A percentile compares a stretch with the other conserved stretches of the same genome.
These are phyloP conservation scores for Colletotrichum agaves DNA, from an alignment of 2,329 filamentous ascomycete genomes.

Conservation along the genomic window DNA sequence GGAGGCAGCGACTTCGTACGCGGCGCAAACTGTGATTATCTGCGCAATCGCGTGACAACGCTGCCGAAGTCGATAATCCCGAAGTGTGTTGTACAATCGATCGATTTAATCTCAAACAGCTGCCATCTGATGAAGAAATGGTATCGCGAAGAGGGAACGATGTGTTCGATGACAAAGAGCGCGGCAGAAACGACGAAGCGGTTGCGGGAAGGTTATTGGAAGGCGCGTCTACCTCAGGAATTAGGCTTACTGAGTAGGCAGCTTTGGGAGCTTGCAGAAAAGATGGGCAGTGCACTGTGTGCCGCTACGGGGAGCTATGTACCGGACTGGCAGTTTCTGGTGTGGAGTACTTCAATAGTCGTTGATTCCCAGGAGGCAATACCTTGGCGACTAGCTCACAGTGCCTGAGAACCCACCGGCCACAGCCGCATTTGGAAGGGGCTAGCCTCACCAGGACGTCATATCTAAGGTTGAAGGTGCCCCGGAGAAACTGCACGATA, in stretches of 20 bases:
- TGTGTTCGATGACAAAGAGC: slow-evolving; percentile 23
- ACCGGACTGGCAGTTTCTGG: neutral
- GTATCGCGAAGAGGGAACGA: neutral
- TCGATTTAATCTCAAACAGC: neutral
- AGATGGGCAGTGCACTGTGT: slow-evolving; percentile 4
- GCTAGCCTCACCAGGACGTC: slow-evolving; percentile 23
- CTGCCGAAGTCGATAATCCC: neutral
- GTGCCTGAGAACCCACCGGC: slow-evolving; percentile 8
- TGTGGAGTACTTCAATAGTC: neutral
- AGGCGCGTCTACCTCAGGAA: slow-evolving; percentile 17
- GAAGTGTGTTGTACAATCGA: neutral
- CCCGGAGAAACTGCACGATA: no score
- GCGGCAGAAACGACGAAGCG: slow-evolving; percentile 4
- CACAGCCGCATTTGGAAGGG: slow-evolving; percentile 13
- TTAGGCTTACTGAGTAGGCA: slow-evolving; percentile 18
- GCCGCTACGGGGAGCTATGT: neutral
- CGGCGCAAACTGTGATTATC: neutral
- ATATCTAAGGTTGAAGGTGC: neutral
- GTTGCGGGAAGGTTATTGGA: slow-evolving; percentile 22
- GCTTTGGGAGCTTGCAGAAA: slow-evolving; percentile 35
- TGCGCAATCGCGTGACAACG: no score
- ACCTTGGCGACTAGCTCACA: slow-evolving; percentile 12
- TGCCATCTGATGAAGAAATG: neutral
- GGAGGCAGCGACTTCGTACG: slow-evolving; percentile 5
- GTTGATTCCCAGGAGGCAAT: neutral